Conservation (phyloP, 129 eudicot genomes). For the Tanacetum coccineum region DNA sequence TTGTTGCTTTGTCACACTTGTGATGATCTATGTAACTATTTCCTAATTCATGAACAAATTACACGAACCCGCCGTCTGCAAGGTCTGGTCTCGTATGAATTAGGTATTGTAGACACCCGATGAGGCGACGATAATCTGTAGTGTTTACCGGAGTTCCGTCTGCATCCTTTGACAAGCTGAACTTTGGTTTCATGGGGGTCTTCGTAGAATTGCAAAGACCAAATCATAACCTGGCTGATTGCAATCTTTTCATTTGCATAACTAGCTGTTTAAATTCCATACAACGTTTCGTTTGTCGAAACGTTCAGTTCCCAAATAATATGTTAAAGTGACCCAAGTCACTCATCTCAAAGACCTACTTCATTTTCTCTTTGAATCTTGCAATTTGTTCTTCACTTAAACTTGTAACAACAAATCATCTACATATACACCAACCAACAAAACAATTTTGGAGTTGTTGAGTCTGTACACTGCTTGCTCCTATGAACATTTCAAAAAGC, state of each 20-base stretch:
- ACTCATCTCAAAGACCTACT: neutral
- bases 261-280: neutral
- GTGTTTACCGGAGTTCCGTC: neutral
- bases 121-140: neutral
- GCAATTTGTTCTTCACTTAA: neutral
- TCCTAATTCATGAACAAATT: no score
- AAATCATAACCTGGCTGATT: neutral
- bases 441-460: neutral
- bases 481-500: neutral
- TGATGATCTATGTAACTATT: no score
- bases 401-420: neutral
- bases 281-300: neutral
- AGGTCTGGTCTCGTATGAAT: neutral
- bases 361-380: neutral
- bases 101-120: neutral
- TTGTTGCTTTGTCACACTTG: no score
- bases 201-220: no score
- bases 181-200: no score
- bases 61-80: no score
- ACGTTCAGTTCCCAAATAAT: neutral
- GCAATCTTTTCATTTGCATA: neutral
- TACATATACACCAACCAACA: conserved; percentile 1
- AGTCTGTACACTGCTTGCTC: neutral
- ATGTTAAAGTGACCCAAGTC: neutral
- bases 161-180: no score